Evolutionary conservation across 2,329 filamentous ascomycete species (phyloP).

Genomic region (Hyphodiscus sp.): DNA sequence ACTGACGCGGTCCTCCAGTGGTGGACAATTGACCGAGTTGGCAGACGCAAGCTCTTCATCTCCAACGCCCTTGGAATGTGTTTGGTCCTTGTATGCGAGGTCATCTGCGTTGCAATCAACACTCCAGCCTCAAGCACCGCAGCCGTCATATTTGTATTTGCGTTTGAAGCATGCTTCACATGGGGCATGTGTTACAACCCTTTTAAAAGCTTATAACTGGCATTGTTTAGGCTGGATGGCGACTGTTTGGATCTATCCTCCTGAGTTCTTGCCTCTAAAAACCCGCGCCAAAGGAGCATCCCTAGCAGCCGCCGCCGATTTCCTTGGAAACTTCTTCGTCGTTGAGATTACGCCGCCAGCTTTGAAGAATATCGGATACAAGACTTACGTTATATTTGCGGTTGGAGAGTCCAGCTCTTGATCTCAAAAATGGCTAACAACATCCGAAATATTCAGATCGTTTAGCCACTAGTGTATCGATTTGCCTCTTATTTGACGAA

Average conservation of each 20-base stretch:
- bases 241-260: constrained; percentile 52
- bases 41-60: constrained; percentile 51
- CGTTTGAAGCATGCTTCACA: constrained; percentile 54
- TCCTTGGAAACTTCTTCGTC: constrained; percentile 37
- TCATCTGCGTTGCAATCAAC: constrained; percentile 3
- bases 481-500: too few species aligned
- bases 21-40: constrained; percentile 4
- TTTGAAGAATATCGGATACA: constrained; percentile 26
- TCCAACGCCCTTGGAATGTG: constrained; percentile 36
- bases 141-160: constrained; percentile 44
- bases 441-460: too few species aligned
- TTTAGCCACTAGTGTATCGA: too few species aligned
- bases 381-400: constrained; percentile 30
- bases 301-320: constrained; percentile 68
- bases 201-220: background rate
- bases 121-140: constrained; percentile 24
- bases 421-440: too few species aligned
- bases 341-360: constrained; percentile 26
- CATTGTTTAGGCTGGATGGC: constrained; percentile 38
- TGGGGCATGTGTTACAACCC: constrained; percentile 28
- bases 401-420: too few species aligned
- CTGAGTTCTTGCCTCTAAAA: constrained; percentile 49
- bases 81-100: background rate
- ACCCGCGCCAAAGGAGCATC: constrained; percentile 96
- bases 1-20: constrained; percentile 16